Percentiles rank a stretch among this genome's conserved stretches.
These are phyloP conservation scores for Suillus occidentalis DNA, from an alignment of 768 basidiomycete genomes.

Conservation along the genomic window DNA sequence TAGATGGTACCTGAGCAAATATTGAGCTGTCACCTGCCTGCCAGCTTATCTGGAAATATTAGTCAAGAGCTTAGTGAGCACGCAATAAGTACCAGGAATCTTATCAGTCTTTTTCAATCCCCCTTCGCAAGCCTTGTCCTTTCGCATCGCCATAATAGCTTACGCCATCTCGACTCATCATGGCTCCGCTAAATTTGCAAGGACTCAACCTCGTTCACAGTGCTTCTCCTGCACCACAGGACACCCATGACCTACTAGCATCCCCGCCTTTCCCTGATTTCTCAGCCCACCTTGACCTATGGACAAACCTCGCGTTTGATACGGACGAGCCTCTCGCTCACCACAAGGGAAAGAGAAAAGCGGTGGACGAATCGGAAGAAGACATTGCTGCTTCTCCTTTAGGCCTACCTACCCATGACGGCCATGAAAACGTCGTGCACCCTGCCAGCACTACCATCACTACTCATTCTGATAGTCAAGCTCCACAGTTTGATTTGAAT, in stretches of 20 bases:
- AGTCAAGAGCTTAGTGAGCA: slow-evolving; percentile 16
- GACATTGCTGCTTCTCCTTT: slow-evolving; percentile 22
- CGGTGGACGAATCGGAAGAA: slow-evolving; percentile 41
- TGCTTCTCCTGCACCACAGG: slow-evolving; percentile 38
- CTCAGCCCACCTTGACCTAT: slow-evolving; percentile 74
- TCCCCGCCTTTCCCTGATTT: slow-evolving; percentile 72
- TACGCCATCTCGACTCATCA: slow-evolving; percentile 37
- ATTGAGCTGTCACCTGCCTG: neutral
- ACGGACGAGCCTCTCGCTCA: slow-evolving; percentile 57
- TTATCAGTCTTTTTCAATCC: slow-evolving; percentile 16
- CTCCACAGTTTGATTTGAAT: slow-evolving; percentile 45
- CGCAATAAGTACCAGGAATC: slow-evolving; percentile 13
- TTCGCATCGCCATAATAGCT: neutral
- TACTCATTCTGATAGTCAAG: slow-evolving; percentile 36
- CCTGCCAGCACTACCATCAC: slow-evolving; percentile 40
- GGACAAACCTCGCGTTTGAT: slow-evolving; percentile 82
- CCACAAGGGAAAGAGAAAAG: slow-evolving; percentile 35
- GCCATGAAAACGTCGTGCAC: slow-evolving; percentile 60
- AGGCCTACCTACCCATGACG: slow-evolving; percentile 45
- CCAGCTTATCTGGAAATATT: neutral
- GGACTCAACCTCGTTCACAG: slow-evolving; percentile 81
- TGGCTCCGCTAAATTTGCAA: slow-evolving; percentile 67
- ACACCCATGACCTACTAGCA: slow-evolving; percentile 58
- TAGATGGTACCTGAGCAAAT: neutral
- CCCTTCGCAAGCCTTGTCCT: too few species aligned